These are phyloP conservation scores for Thalassiosira mediterranea DNA, from an alignment of 352 stramenopile species.

Conservation along the genomic window DNA sequence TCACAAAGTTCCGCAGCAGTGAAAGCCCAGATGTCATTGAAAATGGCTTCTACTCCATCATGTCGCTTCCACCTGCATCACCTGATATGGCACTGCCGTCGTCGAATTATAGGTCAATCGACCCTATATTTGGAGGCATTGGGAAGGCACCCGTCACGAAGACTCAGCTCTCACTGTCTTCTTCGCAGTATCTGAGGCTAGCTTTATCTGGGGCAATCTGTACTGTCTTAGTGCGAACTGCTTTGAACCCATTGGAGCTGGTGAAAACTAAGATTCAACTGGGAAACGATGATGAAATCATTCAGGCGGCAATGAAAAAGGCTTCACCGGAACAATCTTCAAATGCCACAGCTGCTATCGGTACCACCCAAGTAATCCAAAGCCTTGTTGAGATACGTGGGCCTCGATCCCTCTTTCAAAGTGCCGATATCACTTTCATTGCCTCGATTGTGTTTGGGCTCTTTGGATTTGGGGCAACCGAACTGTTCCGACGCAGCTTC, in stretches of 20 bases:
- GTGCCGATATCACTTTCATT: conserved; percentile 83
- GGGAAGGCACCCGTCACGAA: conserved; percentile 76
- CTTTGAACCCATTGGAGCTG: conserved; percentile 82
- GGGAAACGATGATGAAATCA: conserved; percentile 77
- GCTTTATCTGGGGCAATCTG: conserved; percentile 77
- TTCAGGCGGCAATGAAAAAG: conserved; percentile 59
- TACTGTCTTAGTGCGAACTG: conserved; percentile 79
- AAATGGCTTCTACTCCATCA: conserved; percentile 61
- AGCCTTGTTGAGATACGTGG: conserved; percentile 71
- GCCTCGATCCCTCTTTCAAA: conserved; percentile 79
- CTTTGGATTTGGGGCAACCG: conserved; percentile 84
- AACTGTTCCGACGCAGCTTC: conserved; percentile 82
- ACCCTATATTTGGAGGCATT: conserved; percentile 81
- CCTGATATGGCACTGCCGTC: conserved; percentile 34
- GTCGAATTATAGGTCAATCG: conserved; percentile 69
- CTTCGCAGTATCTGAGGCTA: conserved; percentile 73
- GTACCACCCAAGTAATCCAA: conserved; percentile 69
- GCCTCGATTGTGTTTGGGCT: conserved; percentile 83
- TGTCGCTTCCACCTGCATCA: conserved; percentile 50
- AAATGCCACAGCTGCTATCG: conserved; percentile 33
- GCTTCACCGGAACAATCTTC: conserved; percentile 13
- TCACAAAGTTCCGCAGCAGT: conserved; percentile 37
- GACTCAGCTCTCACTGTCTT: conserved; percentile 63
- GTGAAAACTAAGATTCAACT: conserved; percentile 87
- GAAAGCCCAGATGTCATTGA: conserved; percentile 42